Base-by-base conservation (phyloP, 768 basidiomycete genomes). In the Pleurotus djamor region DNA sequence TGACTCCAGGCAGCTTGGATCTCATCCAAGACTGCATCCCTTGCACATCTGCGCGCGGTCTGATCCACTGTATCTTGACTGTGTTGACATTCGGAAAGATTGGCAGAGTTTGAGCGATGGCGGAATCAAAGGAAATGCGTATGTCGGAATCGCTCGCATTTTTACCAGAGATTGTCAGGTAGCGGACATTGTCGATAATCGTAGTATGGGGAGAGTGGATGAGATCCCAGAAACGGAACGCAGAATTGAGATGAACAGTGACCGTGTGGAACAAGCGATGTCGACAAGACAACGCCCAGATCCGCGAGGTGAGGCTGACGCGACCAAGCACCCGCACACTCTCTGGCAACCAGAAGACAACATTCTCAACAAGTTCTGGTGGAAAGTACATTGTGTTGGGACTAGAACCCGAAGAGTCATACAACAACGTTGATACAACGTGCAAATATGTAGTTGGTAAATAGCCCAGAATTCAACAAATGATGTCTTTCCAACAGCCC, bases 401-500 rank as follows among this genome's bases (percentile, higher is more conserved):
- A 16, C 47, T 12, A 28, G 2, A 28, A n/a, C n/a, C n/a, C n/a
- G n/a, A n/a, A n/a, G n/a, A n/a, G n/a, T n/a, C 21, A 17, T 48
- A 2, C 21, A 48, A 9, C 12, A 14, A 48, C 9, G 21, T 8
- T 28, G 13, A 8, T 14, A 8, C 47, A 48, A 48, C 17, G 14
- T 32, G n/a, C 9, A 28, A 28, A 35, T 14, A n/a, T n/a, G n/a
- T n/a, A 51, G 10, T 35, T 10, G 49, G 33, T 51, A 51, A 34
- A 33, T 41, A 10, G 38, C n/a, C 9, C 38, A 41, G 38, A 4
- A n/a, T 41, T 10, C 38, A 41, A 9, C n/a, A 41, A n/a, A 9
- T 4, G 9, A 72, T 67, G 60, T 86, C 64, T 79, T 78, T 16
- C 87, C 87, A 10, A 71, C 71, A 43, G 77, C 80, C 87, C 88